Percentiles rank a stretch among this genome's conserved stretches.
These are phyloP conservation scores for Epichloe sp. DNA, from an alignment of 2,329 filamentous ascomycete species.

Conservation along the genomic window DNA sequence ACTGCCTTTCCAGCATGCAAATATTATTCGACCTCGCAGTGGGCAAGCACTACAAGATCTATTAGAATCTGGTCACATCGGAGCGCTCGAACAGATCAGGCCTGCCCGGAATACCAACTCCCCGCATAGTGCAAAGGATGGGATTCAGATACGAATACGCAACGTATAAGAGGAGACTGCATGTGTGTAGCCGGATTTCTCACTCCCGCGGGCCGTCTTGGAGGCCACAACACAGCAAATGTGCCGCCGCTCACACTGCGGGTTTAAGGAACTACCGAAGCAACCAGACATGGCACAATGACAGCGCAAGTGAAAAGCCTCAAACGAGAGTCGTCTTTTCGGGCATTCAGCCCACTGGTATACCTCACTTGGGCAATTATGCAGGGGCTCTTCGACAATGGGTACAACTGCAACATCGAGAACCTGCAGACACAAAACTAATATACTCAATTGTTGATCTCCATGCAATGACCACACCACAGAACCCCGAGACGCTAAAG, in stretches of 20 bases:
- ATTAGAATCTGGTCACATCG: neutral
- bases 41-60: too few species aligned
- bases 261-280: neutral
- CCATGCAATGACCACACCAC: conserved; percentile 76
- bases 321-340: conserved; percentile 59
- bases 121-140: neutral
- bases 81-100: neutral
- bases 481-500: conserved; percentile 48
- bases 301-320: neutral
- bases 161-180: neutral
- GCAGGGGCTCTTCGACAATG: conserved; percentile 79
- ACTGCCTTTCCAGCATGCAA: too few species aligned
- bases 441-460: conserved; percentile 86
- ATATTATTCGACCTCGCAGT: too few species aligned
- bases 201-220: neutral
- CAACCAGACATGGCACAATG: neutral
- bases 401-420: conserved; percentile 60
- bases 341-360: conserved; percentile 89
- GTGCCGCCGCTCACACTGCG: neutral
- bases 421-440: conserved; percentile 43
- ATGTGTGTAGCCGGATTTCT: neutral
- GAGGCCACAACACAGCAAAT: neutral
- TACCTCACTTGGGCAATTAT: conserved; percentile 93
- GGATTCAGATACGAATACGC: neutral
- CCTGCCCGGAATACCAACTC: neutral